Base-by-base conservation (phyloP, 2,329 filamentous ascomycete genomes). In the Stagonosporopsis chrysanthemi region DNA sequence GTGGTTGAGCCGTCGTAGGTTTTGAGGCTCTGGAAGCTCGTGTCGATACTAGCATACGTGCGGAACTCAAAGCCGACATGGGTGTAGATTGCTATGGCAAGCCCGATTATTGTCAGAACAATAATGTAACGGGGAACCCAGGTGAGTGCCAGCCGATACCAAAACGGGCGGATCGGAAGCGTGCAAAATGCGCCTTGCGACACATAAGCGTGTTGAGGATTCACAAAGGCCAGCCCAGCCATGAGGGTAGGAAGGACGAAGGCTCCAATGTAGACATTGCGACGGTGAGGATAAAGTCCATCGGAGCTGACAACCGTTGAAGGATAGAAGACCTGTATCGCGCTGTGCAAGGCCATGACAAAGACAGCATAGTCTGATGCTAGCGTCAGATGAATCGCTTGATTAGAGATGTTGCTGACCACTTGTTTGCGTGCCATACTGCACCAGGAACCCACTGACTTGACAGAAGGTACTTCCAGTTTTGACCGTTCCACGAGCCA, bases 71-170 rank as follows among this genome's bases (percentile, higher is more conserved):
- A 72, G 0, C 79, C 78, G 7, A 92, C 86, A 62, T 91, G 89
- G 11, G 85, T 69, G 70, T 92, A 92, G n/a, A 92, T 87, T 6
- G 84, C 84, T 23, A 84, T 78, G 45, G 91, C 91, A 2, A 90
- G 84, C 26, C 80, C 73, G 31, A 91, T 76, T 61, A 93, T 89
- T 24, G 83, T 78, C 8, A 83, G 68, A 62, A 90, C 85, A 48
- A 92, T 87, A 33, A 90, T 63, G 62, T 92, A 92, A 46, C 90
- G 83, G 33, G 90, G 90, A 7, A 90, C 82, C 90, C 90, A 94
- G 55, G 84, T 84, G 2, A 93, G 78, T 0, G 84, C 86, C 15
- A 88, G 78, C 40, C 87, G 82, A 61, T 88, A 88, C 90, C 90
- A 93, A 58, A 82, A 82, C 0, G 88, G 87, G 3, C 84, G 80